phyloP scores from a whole-genome alignment of 176 grass and related monocot species.

The Aegilops sharonensis region DNA sequence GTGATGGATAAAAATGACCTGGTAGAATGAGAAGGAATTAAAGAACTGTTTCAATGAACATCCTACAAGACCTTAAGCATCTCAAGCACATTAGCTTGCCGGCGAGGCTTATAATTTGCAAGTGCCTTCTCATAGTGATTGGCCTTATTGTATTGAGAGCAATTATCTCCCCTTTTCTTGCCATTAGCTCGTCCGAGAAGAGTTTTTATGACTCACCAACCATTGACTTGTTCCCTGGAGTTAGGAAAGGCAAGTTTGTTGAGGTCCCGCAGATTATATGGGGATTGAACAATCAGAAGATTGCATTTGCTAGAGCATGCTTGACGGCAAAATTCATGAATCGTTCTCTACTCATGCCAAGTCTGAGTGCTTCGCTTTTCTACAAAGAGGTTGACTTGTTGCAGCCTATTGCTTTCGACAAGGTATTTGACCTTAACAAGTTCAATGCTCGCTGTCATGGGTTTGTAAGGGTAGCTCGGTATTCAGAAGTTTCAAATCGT shows the following conservation, averaged over 20 bases:
- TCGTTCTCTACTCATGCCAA: constrained; percentile 93
- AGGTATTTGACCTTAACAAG: constrained; percentile 83
- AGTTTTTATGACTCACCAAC: constrained; percentile 41
- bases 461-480: constrained; percentile 75
- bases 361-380: constrained; percentile 86
- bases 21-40: constrained; percentile 29
- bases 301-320: constrained; percentile 83
- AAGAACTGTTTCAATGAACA: constrained; percentile 36
- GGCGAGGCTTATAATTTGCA: constrained; percentile 46
- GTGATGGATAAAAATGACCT: neutral
- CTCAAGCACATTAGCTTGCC: constrained; percentile 52
- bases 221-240: constrained; percentile 45
- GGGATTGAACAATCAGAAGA: constrained; percentile 99
- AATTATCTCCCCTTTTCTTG: constrained; percentile 59
- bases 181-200: constrained; percentile 45
- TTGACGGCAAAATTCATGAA: constrained; percentile 87
- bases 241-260: constrained; percentile 75
- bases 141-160: constrained; percentile 49
- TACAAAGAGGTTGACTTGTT: constrained; percentile 98
- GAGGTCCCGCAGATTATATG: constrained; percentile 96
- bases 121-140: constrained; percentile 56
- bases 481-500: constrained; percentile 75
- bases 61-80: constrained; percentile 44
- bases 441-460: constrained; percentile 75
- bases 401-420: constrained; percentile 74